phyloP scores from a whole-genome alignment of 1,139 yeast genomes.

The Sugiyamaella neomexicana region DNA sequence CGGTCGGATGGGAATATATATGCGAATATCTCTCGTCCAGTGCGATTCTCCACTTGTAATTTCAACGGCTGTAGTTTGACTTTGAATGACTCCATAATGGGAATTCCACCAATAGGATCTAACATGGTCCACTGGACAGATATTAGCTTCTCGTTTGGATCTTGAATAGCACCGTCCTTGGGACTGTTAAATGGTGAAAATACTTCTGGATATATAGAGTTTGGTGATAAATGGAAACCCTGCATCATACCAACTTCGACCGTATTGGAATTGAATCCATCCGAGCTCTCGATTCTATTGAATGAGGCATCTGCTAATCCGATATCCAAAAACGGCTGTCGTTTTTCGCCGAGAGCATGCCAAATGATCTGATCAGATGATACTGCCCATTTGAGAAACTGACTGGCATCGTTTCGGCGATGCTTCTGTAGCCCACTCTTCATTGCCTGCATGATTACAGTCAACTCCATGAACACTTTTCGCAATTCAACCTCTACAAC shows the following conservation, averaged over 20 bases:
- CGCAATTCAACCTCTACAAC: slow-evolving; percentile 58
- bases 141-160: slow-evolving; percentile 44
- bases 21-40: slow-evolving; percentile 60
- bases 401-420: slow-evolving; percentile 39
- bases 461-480: slow-evolving; percentile 57
- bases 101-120: slow-evolving; percentile 84
- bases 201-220: slow-evolving; percentile 68
- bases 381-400: slow-evolving; percentile 57
- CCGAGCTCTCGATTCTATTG: slow-evolving; percentile 59
- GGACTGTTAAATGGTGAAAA: slow-evolving; percentile 51
- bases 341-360: slow-evolving; percentile 62
- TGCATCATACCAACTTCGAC: slow-evolving; percentile 64
- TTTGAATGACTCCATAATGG: slow-evolving; percentile 56
- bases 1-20: slow-evolving; percentile 62
- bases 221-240: slow-evolving; percentile 65
- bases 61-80: slow-evolving; percentile 63
- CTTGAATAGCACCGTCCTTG: slow-evolving; percentile 32
- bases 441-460: slow-evolving; percentile 67
- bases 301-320: slow-evolving; percentile 65
- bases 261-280: slow-evolving; percentile 62
- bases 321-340: slow-evolving; percentile 70
- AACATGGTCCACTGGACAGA: slow-evolving; percentile 68
- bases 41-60: slow-evolving; percentile 68
- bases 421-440: slow-evolving; percentile 50
- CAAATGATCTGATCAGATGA: slow-evolving; percentile 71